These are phyloP conservation scores for Tulasnella sp. DNA, from an alignment of 768 basidiomycete species.

Conservation along the genomic window DNA sequence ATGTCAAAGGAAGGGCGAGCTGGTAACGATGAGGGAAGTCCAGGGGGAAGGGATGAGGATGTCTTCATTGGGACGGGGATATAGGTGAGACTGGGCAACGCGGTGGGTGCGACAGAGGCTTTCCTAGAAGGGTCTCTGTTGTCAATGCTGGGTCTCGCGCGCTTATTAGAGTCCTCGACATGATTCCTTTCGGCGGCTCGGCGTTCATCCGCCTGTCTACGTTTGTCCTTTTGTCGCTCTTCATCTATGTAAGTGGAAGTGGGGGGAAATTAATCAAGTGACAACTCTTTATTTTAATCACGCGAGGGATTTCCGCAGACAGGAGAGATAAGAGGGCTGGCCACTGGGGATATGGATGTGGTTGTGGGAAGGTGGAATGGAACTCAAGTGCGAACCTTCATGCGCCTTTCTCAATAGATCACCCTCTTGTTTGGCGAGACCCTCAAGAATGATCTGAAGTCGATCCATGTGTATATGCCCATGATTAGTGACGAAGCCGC, in stretches of 20 bases:
- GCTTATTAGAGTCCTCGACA: too few relatives aligned
- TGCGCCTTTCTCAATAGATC: slow-evolving; percentile 87
- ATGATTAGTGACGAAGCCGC: slow-evolving; percentile 91
- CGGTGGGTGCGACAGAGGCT: slow-evolving; percentile 34
- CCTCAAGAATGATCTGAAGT: slow-evolving; percentile 91
- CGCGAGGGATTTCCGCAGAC: neutral
- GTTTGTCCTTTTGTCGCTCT: slow-evolving; percentile 71
- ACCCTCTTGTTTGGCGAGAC: slow-evolving; percentile 87
- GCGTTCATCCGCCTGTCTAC: slow-evolving; percentile 40
- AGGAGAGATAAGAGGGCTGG: neutral
- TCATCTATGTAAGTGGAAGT: slow-evolving; percentile 48
- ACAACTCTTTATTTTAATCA: neutral
- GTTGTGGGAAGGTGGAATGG: slow-evolving; percentile 15
- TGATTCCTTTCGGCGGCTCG: too few relatives aligned
- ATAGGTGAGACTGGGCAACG: slow-evolving; percentile 24
- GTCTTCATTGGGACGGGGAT: slow-evolving; percentile 20
- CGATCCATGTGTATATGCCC: slow-evolving; percentile 76
- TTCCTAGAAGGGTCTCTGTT: neutral
- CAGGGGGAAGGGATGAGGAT: slow-evolving; percentile 18
- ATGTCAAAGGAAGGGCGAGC: slow-evolving; percentile 56
- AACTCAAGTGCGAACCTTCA: slow-evolving; percentile 56
- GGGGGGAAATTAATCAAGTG: neutral
- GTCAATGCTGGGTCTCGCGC: too few relatives aligned
- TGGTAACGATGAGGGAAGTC: slow-evolving; percentile 47
- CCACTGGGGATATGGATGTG: neutral